Base-by-base conservation (phyloP, 2,329 filamentous ascomycete genomes). In the Zelopaecilomyces penicillatus region DNA sequence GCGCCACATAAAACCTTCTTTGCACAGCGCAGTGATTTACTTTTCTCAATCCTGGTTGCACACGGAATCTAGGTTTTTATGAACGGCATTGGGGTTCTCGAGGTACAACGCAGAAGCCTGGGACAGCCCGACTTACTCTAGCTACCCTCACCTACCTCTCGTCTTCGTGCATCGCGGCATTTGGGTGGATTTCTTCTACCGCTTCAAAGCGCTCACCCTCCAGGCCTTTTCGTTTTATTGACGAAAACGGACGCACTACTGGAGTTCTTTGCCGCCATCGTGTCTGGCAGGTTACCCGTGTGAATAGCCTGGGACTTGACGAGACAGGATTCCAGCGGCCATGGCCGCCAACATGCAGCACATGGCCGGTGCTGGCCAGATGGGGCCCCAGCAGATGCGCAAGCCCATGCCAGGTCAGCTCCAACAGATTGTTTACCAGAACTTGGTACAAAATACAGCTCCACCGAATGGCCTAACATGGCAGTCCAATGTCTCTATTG, bases 331-430 rank as follows among this genome's bases (percentile, higher is more conserved):
- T 37, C 46, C 46, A 50, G 70, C 70, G 68, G 72, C 71, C 64
- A 80, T 80, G 76, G 75, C 76, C 66, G 75, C 71, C 58, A 78
- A 77, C 54, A 73, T 79, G 65, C 71, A 72, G 61, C 75, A 76
- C 56, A 77, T 79, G 73, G 68, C 64, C 58, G 65, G 63, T 49
- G 65, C 63, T 52, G 68, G 65, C 60, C 65, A 66, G 47, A 69
- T 72, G 62, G 65, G 71, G 60, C 65, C 65, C 54, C 65, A 68
- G 50, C 68, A 70, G 49, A 59, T 65, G 53, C 61, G 64, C 49
- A 58, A 59, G 39, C 55, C 57, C 37, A 53, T 52, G 42, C 48
- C 43, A 30, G 53, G 50, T 36, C 62, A 65, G 49, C 51, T 67
- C 26, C 65, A 67, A 41, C 58, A 66, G 35, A 52, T 65, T 11